Evolutionary conservation across 1,284 basidiomycete species (phyloP).

Genomic region (Melampsora larici-populina): DNA sequence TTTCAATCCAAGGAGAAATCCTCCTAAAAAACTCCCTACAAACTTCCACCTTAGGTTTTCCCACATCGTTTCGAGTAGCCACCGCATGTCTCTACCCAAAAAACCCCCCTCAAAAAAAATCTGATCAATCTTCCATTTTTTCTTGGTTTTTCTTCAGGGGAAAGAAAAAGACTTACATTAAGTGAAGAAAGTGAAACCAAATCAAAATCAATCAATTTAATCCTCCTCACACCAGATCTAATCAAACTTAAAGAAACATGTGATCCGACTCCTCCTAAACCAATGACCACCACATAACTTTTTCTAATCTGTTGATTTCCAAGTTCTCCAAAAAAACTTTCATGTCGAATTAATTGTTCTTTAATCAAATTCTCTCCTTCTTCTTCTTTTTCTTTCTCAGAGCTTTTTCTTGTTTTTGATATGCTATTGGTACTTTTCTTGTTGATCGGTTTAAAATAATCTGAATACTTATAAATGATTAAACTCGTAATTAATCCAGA

Average conservation of each 20-base stretch:
- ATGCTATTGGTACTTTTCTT: too few species aligned
- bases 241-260: slow-evolving; percentile 93
- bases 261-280: slow-evolving; percentile 93
- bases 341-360: slow-evolving; percentile 81
- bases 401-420: not conserved
- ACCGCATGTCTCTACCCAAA: slow-evolving; percentile 70
- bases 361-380: too few species aligned
- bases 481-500: too few species aligned
- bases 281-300: slow-evolving; percentile 79
- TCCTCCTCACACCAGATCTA: slow-evolving; percentile 59
- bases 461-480: not conserved
- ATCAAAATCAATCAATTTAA: slow-evolving; percentile 70
- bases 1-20: slow-evolving; percentile 68
- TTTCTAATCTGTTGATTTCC: slow-evolving; percentile 75
- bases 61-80: slow-evolving; percentile 85
- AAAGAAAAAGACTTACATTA: slow-evolving; percentile 57
- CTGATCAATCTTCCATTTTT: not conserved
- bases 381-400: slow-evolving; percentile 51
- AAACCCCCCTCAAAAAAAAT: not conserved
- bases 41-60: slow-evolving; percentile 83
- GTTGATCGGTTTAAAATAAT: too few species aligned
- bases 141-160: not conserved
- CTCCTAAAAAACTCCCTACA: slow-evolving; percentile 69
- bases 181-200: slow-evolving; percentile 86
- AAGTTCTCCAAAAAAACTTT: slow-evolving; percentile 88